Conservation (phyloP, 2,329 filamentous ascomycete species). For the Fusarium agapanthi region DNA sequence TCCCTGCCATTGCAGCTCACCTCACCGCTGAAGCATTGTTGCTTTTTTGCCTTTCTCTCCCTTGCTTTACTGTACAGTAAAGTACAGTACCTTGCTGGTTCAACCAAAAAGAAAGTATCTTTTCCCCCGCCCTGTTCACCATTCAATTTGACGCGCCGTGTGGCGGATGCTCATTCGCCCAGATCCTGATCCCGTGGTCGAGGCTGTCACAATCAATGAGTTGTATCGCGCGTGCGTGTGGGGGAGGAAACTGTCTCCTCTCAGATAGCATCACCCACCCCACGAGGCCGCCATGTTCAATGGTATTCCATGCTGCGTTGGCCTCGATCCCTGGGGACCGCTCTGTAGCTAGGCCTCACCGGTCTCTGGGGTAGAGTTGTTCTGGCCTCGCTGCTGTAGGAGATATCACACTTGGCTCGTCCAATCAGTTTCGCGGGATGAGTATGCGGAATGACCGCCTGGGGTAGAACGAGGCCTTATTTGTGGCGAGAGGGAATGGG, state of each 20-base stretch:
- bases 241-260: conserved; percentile 14
- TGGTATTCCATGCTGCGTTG: conserved; percentile 1
- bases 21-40: conserved; percentile 27
- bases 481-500: conserved; percentile 6
- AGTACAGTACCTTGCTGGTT: neutral
- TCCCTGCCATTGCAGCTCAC: conserved; percentile 23
- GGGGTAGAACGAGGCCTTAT: conserved; percentile 1
- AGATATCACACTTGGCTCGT: conserved; percentile 25
- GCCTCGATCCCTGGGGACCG: neutral
- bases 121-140: neutral
- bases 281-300: conserved; percentile 22
- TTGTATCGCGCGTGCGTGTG: conserved; percentile 1
- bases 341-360: conserved; percentile 15
- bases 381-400: conserved; percentile 15
- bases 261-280: conserved; percentile 6
- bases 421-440: conserved; percentile 6
- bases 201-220: conserved; percentile 19
- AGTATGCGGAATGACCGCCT: conserved; percentile 4
- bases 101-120: neutral
- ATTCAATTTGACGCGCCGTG: conserved; percentile 31
- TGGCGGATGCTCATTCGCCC: conserved; percentile 40
- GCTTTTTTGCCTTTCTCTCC: conserved; percentile 3
- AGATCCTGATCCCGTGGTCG: conserved; percentile 4
- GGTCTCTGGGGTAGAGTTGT: conserved; percentile 11
- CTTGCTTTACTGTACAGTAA: neutral